Evolutionary conservation across 2,329 filamentous ascomycete species (phyloP).

Genomic region (Cytospora piceae): DNA sequence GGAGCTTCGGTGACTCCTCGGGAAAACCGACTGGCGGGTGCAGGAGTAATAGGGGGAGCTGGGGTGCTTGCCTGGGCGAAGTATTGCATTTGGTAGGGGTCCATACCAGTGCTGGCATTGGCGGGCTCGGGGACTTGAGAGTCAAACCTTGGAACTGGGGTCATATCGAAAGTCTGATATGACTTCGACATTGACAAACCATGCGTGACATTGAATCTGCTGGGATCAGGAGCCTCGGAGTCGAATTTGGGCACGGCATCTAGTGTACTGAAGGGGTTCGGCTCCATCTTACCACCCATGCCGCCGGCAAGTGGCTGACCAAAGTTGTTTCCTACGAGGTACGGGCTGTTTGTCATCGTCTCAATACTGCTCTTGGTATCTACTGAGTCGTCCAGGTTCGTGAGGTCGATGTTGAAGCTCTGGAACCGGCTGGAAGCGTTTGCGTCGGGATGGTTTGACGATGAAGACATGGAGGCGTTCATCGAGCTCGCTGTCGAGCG

Average conservation of each 20-base stretch:
- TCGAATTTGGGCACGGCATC: conserved; percentile 4
- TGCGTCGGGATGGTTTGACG: background rate
- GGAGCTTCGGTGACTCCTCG: background rate
- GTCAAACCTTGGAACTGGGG: background rate
- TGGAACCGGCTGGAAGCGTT: background rate
- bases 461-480: background rate
- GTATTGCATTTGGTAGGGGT: background rate
- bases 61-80: background rate
- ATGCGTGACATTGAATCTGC: background rate
- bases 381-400: background rate
- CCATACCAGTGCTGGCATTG: background rate
- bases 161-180: background rate
- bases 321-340: background rate
- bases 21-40: background rate
- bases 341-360: background rate
- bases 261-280: background rate
- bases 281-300: background rate
- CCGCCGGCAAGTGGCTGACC: background rate
- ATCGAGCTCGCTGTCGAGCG: background rate
- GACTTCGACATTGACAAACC: background rate
- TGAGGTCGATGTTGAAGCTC: background rate
- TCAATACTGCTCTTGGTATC: background rate
- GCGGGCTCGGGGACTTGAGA: background rate
- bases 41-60: background rate
- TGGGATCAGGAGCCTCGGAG: background rate